phyloP scores from a whole-genome alignment of 2,329 filamentous ascomycete genomes.

The Fusarium decemcellulare region DNA sequence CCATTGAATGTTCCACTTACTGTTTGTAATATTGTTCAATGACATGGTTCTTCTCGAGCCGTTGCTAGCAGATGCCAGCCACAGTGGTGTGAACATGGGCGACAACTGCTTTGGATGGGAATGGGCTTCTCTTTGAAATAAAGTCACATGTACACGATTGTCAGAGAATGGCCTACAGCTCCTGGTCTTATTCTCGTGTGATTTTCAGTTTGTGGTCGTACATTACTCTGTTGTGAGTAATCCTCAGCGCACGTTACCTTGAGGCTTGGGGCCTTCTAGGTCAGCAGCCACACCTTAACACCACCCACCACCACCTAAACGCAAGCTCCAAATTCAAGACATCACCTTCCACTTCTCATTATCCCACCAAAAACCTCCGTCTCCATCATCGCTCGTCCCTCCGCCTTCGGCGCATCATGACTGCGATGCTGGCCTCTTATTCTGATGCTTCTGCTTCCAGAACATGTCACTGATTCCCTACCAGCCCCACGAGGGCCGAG shows the following conservation, averaged over 20 bases:
- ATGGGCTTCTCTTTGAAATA: too few species aligned
- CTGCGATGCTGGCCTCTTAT: conserved; percentile 37
- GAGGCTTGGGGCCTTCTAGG: neutral
- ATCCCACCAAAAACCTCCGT: conserved; percentile 15
- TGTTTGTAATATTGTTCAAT: too few species aligned
- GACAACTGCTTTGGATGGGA: too few species aligned
- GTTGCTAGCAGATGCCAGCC: too few species aligned
- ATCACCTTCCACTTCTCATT: conserved; percentile 18
- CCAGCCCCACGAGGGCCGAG: conserved; percentile 78
- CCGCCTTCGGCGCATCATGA: conserved; percentile 36
- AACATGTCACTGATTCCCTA: conserved; percentile 82
- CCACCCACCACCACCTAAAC: conserved; percentile 20
- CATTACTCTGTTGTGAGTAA: conserved; percentile 7
- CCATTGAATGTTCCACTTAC: too few species aligned
- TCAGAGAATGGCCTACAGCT: neutral
- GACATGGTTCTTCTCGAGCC: too few species aligned
- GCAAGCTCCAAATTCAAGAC: conserved; percentile 27
- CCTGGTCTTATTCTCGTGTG: neutral
- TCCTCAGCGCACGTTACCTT: conserved; percentile 18
- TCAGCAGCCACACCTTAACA: conserved; percentile 32
- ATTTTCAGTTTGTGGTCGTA: neutral
- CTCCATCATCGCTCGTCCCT: conserved; percentile 19
- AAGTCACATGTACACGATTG: too few species aligned
- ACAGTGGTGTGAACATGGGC: too few species aligned
- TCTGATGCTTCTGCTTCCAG: conserved; percentile 34